Evolutionary conservation across 164 flowering plant species (phyloP).

Genomic region (Piper longum): DNA sequence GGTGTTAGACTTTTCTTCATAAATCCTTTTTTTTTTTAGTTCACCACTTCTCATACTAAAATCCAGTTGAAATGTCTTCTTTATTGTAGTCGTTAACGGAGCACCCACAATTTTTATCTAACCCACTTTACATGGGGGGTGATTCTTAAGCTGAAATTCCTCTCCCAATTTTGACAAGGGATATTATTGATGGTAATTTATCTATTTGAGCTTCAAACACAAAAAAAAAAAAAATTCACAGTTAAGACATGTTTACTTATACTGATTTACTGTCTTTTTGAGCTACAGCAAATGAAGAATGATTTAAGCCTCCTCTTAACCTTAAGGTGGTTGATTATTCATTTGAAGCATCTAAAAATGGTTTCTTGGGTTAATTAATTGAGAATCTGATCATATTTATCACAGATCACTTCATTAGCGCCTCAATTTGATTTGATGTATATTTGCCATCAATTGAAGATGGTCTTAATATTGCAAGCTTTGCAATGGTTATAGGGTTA

Average conservation of each 20-base stretch:
- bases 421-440: too few species aligned
- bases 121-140: conserved; percentile 68
- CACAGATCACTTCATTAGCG: too few species aligned
- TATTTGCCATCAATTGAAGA: background rate
- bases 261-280: conserved; percentile 2
- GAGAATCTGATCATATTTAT: too few species aligned
- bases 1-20: conserved; percentile 22
- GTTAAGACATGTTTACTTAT: too few species aligned
- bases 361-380: too few species aligned
- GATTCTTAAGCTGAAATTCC: conserved; percentile 94
- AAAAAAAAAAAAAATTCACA: too few species aligned
- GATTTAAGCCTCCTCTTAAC: conserved; percentile 45
- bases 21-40: background rate
- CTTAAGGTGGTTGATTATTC: conserved; percentile 38
- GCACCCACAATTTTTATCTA: conserved; percentile 52
- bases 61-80: background rate
- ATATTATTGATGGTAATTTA: conserved; percentile 52
- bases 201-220: background rate
- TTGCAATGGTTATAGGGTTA: conserved; percentile 43
- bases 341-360: too few species aligned
- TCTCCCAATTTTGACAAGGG: conserved; percentile 78
- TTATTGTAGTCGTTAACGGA: conserved; percentile 58
- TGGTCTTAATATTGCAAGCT: background rate
- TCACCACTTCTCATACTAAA: background rate
- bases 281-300: conserved; percentile 40